A percentile compares a stretch with the other conserved stretches of the same genome.
Conservation (phyloP, 2,329 filamentous ascomycete genomes). For the Colletotrichum tropicale region DNA sequence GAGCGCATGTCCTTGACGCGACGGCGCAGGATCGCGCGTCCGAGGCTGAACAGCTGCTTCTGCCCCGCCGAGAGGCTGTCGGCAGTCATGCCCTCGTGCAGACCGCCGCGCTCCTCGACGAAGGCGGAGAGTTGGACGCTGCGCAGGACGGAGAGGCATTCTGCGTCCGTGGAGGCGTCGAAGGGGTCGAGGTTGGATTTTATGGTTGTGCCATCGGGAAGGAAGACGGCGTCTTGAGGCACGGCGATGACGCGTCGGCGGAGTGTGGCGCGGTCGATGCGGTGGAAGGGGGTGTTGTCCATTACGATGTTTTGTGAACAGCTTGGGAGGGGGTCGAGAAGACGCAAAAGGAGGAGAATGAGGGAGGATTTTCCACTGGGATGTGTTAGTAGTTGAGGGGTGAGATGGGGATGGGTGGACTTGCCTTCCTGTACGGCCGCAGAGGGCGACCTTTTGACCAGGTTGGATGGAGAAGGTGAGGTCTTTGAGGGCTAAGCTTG, state of each 20-base stretch:
- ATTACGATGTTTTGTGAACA: constrained; percentile 33
- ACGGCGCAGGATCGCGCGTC: constrained; percentile 53
- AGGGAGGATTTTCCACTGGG: constrained; percentile 38
- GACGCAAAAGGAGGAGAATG: constrained; percentile 34
- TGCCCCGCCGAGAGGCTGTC: constrained; percentile 59
- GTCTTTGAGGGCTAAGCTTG: constrained; percentile 9
- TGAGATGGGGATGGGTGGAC: neutral
- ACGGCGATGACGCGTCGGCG: constrained; percentile 48
- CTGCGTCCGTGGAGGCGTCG: constrained; percentile 23
- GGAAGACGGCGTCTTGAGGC: constrained; percentile 52
- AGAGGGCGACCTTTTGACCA: constrained; percentile 26
- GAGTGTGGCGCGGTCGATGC: constrained; percentile 39
- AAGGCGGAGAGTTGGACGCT: constrained; percentile 30
- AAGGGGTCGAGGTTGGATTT: constrained; percentile 41
- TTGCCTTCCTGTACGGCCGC: constrained; percentile 28
- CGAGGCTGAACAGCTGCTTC: constrained; percentile 64
- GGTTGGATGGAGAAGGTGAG: constrained; percentile 16
- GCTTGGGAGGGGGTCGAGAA: constrained; percentile 33
- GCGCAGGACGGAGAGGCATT: constrained; percentile 31
- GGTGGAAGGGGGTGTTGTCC: constrained; percentile 38
- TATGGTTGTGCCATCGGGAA: constrained; percentile 41
- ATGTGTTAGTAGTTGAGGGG: neutral
- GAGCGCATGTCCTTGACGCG: constrained; percentile 33
- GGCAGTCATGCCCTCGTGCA: constrained; percentile 39
- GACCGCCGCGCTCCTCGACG: constrained; percentile 27